Evolutionary conservation across 305 asterid species (phyloP).

Genomic region (Fraxinus baroniana): DNA sequence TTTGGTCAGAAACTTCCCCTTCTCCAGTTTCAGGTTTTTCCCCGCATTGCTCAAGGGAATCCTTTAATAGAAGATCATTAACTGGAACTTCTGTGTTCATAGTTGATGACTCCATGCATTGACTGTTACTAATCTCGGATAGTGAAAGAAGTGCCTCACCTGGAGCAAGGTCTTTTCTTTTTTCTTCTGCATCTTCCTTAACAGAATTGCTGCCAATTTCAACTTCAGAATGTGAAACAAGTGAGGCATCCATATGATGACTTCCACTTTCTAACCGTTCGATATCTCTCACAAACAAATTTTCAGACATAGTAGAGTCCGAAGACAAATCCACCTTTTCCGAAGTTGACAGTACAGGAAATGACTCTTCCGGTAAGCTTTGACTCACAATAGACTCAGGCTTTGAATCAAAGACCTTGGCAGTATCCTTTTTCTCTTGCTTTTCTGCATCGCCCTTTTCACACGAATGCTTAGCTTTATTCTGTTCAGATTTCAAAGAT

Average conservation of each 20-base stretch:
- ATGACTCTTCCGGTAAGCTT: slow-evolving; percentile 20
- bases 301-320: slow-evolving; percentile 22
- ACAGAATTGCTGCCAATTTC: slow-evolving; percentile 7
- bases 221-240: slow-evolving; percentile 25
- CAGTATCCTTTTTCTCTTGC: slow-evolving; percentile 18
- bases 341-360: slow-evolving; percentile 14
- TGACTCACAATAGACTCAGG: slow-evolving; percentile 23
- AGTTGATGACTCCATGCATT: slow-evolving; percentile 14
- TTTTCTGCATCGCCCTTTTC: slow-evolving; percentile 21
- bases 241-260: slow-evolving; percentile 22
- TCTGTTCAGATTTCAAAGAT: slow-evolving; percentile 11
- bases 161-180: background rate
- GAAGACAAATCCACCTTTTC: slow-evolving; percentile 17
- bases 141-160: slow-evolving; percentile 18
- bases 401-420: slow-evolving; percentile 20
- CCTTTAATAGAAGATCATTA: background rate
- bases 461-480: slow-evolving; percentile 3
- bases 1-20: slow-evolving; percentile 8
- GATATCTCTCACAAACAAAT: slow-evolving; percentile 18
- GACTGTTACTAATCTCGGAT: slow-evolving; percentile 12
- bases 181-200: slow-evolving; percentile 26
- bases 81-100: slow-evolving; percentile 7
- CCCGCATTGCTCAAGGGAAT: background rate
- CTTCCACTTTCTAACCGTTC: slow-evolving; percentile 19
- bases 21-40: slow-evolving; percentile 5